A percentile compares a stretch with the other conserved stretches of the same genome.
These are phyloP conservation scores for Komagataella mondaviorum DNA, from an alignment of 805 yeast species.

Conservation along the genomic window DNA sequence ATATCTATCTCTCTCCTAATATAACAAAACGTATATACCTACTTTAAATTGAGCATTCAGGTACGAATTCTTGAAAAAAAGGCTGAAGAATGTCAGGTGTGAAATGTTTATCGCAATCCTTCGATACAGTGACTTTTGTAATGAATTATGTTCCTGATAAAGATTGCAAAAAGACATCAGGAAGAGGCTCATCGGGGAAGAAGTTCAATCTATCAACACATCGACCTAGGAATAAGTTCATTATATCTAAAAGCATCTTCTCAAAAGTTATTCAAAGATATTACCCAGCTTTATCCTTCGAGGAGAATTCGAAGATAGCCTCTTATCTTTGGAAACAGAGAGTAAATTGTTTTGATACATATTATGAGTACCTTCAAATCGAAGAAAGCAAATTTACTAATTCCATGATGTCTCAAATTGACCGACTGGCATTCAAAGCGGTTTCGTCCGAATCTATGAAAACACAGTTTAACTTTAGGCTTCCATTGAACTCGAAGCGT, in stretches of 20 bases:
- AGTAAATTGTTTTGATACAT: background rate
- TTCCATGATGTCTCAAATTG: background rate
- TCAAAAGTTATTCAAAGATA: background rate
- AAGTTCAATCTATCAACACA: background rate
- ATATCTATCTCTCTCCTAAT: background rate
- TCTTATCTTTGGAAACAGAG: background rate
- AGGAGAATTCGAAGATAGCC: background rate
- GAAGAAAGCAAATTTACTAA: background rate
- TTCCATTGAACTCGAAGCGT: background rate
- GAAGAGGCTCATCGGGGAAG: background rate
- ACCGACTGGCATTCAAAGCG: background rate
- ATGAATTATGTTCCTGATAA: background rate
- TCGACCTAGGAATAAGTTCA: conserved; percentile 5
- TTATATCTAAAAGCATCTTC: conserved; percentile 3
- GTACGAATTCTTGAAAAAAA: too few relatives aligned
- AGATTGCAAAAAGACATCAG: background rate
- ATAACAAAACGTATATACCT: too few relatives aligned
- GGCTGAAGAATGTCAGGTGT: background rate
- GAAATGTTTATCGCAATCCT: background rate
- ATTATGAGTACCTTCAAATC: background rate
- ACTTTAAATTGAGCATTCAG: too few relatives aligned
- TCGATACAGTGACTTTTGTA: background rate
- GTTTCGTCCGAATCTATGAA: background rate
- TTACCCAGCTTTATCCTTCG: background rate
- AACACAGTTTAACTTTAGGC: background rate